These are phyloP conservation scores for Chalciporus sphaerocephalus DNA, from an alignment of 768 basidiomycete genomes.

Conservation along the genomic window DNA sequence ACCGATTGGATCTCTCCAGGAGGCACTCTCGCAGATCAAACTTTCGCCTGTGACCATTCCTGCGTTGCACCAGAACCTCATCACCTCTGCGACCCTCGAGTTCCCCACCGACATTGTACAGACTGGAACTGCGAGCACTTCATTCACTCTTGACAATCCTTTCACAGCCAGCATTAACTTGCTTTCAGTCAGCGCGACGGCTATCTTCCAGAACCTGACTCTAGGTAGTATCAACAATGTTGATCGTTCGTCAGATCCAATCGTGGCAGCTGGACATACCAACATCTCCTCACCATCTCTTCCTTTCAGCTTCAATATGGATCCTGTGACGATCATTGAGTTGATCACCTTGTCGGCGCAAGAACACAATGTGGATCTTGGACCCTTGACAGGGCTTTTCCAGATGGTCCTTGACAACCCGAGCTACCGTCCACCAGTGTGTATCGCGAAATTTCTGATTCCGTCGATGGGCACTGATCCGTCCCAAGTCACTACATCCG, in stretches of 20 bases:
- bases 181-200: conserved; percentile 49
- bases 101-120: conserved; percentile 61
- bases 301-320: conserved; percentile 60
- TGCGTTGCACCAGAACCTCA: conserved; percentile 57
- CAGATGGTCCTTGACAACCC: conserved; percentile 50
- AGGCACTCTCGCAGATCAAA: conserved; percentile 55
- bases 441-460: background rate
- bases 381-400: conserved; percentile 53
- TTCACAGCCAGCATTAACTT: conserved; percentile 72
- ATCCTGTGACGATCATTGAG: conserved; percentile 58
- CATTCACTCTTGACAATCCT: conserved; percentile 59
- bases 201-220: conserved; percentile 49
- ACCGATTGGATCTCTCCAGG: conserved; percentile 54
- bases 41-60: conserved; percentile 62
- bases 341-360: conserved; percentile 49
- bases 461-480: background rate
- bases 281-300: conserved; percentile 53
- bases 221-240: conserved; percentile 56
- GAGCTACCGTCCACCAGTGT: conserved; percentile 47
- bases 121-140: conserved; percentile 54
- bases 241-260: conserved; percentile 52
- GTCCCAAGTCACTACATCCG: conserved; percentile 49
- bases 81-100: conserved; percentile 49
- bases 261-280: conserved; percentile 56
- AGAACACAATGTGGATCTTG: conserved; percentile 55